Base-by-base conservation (phyloP, 108 stramenopile genomes). In the Nitzschia putrida region DNA sequence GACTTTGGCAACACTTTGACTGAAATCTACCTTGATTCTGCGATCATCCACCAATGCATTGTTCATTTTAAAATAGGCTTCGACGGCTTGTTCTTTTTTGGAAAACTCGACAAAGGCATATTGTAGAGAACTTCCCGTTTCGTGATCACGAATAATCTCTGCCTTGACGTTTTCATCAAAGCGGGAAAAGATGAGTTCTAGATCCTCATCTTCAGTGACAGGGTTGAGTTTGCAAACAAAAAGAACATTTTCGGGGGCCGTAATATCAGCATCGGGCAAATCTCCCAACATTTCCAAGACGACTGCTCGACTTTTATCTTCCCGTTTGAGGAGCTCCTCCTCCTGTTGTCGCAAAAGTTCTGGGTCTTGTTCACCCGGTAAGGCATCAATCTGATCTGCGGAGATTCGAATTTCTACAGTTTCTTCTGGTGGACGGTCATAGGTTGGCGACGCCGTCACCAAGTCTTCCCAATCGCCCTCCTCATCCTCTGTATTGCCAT, bases 11-110 rank as follows among this genome's bases (percentile, higher is more conserved):
- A 99, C 98, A 61, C 93, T 95, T 69, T 99, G 99, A 53, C 90
- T 91, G 64, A 99, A 99, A 66, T 98, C 98, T 37, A 99, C 99
- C 55, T 90, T 82, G 50, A 99, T 99, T 45, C 99, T 79, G 39
- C 98, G 83, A 68, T 99, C 98, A 69, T 99, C 99, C 12, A 99
- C 90, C 16, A 99, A 76, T 3, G 95, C 98, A 83, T 99, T 98
- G 76, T 99, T 98, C 99, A 99, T 99, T 87, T 98, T 98, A 61
- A 97, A 92, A 81, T 96, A 99, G 2, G 99, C 99, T 71, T 98
- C 96, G 23, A 83, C 85, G 56, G 96, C 96, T 43, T 87, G 76
- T 64, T 93, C 87, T 11, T 91, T 86, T 8, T 78, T 83, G 41
- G 84, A 84, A 73, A 98, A 99, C 72, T 97, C 97, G 11, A 97